Conservation (phyloP, 2,329 filamentous ascomycete species). For the Epichloe aotearoae region DNA sequence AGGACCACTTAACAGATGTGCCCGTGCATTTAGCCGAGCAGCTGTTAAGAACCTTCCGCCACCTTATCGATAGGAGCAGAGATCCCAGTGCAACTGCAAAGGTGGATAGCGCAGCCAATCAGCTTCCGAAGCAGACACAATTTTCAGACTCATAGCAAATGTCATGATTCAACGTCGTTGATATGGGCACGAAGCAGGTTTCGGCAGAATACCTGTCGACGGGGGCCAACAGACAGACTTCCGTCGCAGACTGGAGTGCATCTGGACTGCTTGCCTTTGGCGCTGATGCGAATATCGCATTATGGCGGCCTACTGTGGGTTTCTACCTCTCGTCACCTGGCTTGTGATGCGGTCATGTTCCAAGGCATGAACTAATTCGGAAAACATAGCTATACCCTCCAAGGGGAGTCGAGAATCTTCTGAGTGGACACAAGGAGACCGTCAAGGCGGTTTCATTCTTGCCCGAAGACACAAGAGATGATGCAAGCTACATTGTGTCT, state of each 20-base stretch:
- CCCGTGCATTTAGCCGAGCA: not conserved
- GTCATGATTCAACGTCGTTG: slow-evolving; percentile 5
- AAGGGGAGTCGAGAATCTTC: slow-evolving; percentile 49
- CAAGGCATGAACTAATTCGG: not conserved
- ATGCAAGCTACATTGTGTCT: slow-evolving; percentile 51
- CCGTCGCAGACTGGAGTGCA: slow-evolving; percentile 76
- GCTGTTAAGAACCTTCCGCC: not conserved
- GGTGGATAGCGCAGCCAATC: slow-evolving; percentile 20
- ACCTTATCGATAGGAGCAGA: slow-evolving; percentile 2
- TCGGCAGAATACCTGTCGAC: slow-evolving; percentile 49
- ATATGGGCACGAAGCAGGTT: slow-evolving; percentile 19
- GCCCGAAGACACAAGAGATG: slow-evolving; percentile 30
- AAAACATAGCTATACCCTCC: slow-evolving; percentile 21
- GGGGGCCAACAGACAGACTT: slow-evolving; percentile 82
- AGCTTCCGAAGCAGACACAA: slow-evolving; percentile 18
- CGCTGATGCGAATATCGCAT: slow-evolving; percentile 72
- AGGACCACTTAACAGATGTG: not conserved
- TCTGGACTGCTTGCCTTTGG: slow-evolving; percentile 73
- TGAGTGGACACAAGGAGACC: slow-evolving; percentile 63
- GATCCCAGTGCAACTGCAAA: not conserved
- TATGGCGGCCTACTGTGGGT: slow-evolving; percentile 72
- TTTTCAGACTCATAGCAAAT: slow-evolving; percentile 20
- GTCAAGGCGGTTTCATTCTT: slow-evolving; percentile 81
- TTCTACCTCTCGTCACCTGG: slow-evolving; percentile 7
- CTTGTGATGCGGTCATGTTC: not conserved